Percentiles rank a stretch among this genome's conserved stretches.
Conservation (phyloP, 441 rosid species). For the Kokia cookei region DNA sequence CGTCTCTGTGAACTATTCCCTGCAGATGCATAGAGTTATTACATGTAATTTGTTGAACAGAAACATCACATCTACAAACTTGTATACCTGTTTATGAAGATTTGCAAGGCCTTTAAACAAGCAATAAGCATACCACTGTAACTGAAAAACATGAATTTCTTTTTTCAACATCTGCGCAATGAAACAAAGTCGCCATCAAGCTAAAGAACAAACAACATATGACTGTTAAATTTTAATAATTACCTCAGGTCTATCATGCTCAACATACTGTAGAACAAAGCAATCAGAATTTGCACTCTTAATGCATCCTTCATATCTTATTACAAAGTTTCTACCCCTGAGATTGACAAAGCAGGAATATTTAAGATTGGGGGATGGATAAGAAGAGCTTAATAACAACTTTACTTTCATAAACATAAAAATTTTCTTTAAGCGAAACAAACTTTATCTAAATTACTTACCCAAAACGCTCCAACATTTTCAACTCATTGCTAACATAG, state of each 20-base stretch:
- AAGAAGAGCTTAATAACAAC: conserved; percentile 2
- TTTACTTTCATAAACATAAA: not conserved
- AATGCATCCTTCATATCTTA: conserved; percentile 73
- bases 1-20: conserved; percentile 96
- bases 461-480: conserved; percentile 95
- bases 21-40: conserved; percentile 18
- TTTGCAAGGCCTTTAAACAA: conserved; percentile 83
- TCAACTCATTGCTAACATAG: conserved; percentile 61
- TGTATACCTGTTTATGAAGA: conserved; percentile 77
- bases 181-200: conserved; percentile 15
- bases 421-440: not conserved
- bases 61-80: not conserved
- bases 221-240: conserved; percentile 1
- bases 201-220: conserved; percentile 1
- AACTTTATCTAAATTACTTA: conserved; percentile 15
- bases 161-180: conserved; percentile 56
- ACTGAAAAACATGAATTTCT: conserved; percentile 62
- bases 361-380: too few relatives aligned
- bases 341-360: conserved; percentile 11
- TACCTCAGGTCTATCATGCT: conserved; percentile 96
- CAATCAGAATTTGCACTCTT: conserved; percentile 74
- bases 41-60: conserved; percentile 3
- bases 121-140: conserved; percentile 84
- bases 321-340: conserved; percentile 85
- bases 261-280: conserved; percentile 83